Base-by-base conservation (phyloP, 1,284 basidiomycete genomes). In the Cryptococcus neoformans region DNA sequence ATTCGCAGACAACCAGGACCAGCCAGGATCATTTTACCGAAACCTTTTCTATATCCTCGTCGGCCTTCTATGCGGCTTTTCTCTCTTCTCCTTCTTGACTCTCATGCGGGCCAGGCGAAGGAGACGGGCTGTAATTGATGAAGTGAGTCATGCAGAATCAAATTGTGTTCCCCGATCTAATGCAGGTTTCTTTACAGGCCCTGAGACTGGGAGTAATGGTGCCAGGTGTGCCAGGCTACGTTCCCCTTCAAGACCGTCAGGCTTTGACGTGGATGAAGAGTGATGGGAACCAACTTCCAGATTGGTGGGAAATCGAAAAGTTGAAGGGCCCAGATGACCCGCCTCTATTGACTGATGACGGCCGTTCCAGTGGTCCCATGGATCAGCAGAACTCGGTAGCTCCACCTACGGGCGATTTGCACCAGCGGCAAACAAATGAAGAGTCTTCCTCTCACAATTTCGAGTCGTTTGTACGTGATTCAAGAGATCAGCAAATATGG, bases 21-120 rank as follows among this genome's bases (percentile, higher is more conserved):
- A 21, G 40, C 41, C 63, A 66, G 68, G 53, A 28, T 53, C 56
- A 46, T 61, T 61, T 38, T 61, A 61, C 51, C 54, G 54, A 41
- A 61, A 61, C 46, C 65, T 76, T 1, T 76, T 76, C 62, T 76
- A 76, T 62, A 76, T 76, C 51, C 66, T 76, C 46, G 75, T 76
- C 44, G 74, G 73, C 44, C 61, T 76, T 2, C 58, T 76, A 35
- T 58, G 57, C 41, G 73, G 67, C 3, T 76, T 76, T 46, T 71
- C 62, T 10, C 35, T 73, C 39, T 63, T 72, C 36, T 69, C 70
- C n/a, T 60, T 71, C 58, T 36, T 75, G 34, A 69, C 68, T 34
- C 59, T 75, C 7, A 34, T 64, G 49, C 63, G 73, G 35, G 67
- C 71, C 5, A 64, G 74, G 36, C 66, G 63, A 16, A 58, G 74